These are phyloP conservation scores for Solanum rostratum DNA, from an alignment of 257 asterid genomes.

Conservation along the genomic window DNA sequence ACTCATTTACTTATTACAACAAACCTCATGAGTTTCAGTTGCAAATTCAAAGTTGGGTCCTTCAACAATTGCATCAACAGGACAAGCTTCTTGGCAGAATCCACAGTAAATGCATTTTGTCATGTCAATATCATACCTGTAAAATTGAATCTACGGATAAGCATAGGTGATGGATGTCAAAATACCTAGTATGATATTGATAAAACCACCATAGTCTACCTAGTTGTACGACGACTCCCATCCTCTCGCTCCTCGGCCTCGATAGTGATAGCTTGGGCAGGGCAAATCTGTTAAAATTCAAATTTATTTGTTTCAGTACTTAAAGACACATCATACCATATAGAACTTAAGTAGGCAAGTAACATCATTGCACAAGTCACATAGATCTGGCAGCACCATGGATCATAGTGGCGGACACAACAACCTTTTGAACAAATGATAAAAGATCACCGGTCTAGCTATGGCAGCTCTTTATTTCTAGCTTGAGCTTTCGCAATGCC, in stretches of 20 bases:
- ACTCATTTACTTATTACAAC: not conserved
- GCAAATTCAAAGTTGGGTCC: slow-evolving; percentile 95
- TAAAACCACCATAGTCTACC: slow-evolving; percentile 17
- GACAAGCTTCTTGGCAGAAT: slow-evolving; percentile 97
- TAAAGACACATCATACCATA: not conserved
- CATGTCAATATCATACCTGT: slow-evolving; percentile 93
- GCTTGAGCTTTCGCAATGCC: not conserved
- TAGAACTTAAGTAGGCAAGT: not conserved
- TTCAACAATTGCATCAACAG: slow-evolving; percentile 96
- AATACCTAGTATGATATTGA: not conserved
- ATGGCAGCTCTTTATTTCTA: not conserved
- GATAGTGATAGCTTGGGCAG: slow-evolving; percentile 93
- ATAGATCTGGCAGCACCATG: not conserved
- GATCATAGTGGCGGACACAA: not conserved
- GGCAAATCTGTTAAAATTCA: slow-evolving; percentile 46
- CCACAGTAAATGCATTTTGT: slow-evolving; percentile 95
- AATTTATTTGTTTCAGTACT: not conserved
- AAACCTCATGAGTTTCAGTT: slow-evolving; percentile 92
- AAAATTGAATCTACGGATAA: not conserved
- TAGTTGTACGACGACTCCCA: slow-evolving; percentile 95
- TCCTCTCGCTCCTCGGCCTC: slow-evolving; percentile 98
- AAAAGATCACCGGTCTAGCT: not conserved
- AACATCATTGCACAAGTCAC: not conserved
- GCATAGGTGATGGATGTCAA: not conserved
- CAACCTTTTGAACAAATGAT: not conserved